phyloP scores from a whole-genome alignment of 805 yeast genomes.

The Metschnikowia peoriensis region DNA sequence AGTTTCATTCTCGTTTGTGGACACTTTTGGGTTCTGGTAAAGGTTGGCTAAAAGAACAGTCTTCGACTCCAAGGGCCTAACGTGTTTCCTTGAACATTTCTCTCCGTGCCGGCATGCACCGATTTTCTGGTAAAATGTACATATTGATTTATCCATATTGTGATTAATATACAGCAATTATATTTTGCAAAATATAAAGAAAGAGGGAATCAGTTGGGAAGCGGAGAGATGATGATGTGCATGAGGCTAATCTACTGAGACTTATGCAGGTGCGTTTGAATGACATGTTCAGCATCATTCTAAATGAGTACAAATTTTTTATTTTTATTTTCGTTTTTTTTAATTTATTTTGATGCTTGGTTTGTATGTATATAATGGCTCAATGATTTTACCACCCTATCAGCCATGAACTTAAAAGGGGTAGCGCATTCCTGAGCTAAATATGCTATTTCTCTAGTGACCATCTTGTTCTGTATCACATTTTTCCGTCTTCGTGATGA shows the following conservation, averaged over 20 bases:
- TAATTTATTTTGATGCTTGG: neutral
- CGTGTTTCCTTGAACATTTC: constrained; percentile 74
- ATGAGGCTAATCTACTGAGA: neutral
- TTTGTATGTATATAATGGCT: neutral
- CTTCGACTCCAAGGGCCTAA: constrained; percentile 60
- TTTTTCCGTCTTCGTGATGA: neutral
- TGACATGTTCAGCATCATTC: neutral
- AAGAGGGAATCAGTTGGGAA: neutral
- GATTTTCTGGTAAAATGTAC: constrained; percentile 70
- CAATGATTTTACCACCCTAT: neutral
- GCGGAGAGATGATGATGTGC: constrained; percentile 1
- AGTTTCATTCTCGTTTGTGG: constrained; percentile 29
- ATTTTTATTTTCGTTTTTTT: neutral
- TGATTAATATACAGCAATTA: neutral
- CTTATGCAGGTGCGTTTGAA: neutral
- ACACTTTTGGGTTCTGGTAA: constrained; percentile 58
- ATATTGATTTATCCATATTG: constrained; percentile 22
- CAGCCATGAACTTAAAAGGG: neutral
- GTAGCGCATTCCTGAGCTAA: neutral
- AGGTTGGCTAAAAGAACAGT: constrained; percentile 66
- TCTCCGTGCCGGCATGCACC: constrained; percentile 96
- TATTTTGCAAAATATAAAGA: neutral
- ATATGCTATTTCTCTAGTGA: neutral
- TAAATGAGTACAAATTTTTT: neutral
- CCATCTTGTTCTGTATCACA: neutral